These are phyloP conservation scores for Cladosporium phlei DNA, from an alignment of 2,329 filamentous ascomycete species.

Conservation along the genomic window DNA sequence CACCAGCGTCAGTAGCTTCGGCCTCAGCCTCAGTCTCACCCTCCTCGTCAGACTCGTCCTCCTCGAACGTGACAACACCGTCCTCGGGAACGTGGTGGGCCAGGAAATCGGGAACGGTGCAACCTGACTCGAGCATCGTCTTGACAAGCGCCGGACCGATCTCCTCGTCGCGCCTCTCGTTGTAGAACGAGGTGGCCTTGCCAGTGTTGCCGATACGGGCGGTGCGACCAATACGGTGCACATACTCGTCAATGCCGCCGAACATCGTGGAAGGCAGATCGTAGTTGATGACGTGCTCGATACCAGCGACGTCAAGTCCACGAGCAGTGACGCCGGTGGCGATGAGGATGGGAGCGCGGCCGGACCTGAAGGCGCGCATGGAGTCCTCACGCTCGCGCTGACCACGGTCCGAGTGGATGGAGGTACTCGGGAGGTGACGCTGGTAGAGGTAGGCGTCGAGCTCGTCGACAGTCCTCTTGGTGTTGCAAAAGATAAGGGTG, in stretches of 20 bases:
- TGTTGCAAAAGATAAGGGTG: conserved; percentile 88
- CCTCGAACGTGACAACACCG: conserved; percentile 44
- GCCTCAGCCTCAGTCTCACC: no score
- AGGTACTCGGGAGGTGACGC: conserved; percentile 71
- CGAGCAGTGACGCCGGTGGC: conserved; percentile 83
- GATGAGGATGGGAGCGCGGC: conserved; percentile 71
- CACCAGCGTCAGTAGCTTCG: conserved; percentile 13
- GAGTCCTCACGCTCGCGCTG: conserved; percentile 83
- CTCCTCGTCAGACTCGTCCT: conserved; percentile 51
- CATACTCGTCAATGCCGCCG: conserved; percentile 90
- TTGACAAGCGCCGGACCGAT: conserved; percentile 72
- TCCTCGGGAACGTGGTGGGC: conserved; percentile 58
- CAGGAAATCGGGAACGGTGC: conserved; percentile 79
- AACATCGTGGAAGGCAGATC: conserved; percentile 70
- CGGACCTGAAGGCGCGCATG: conserved; percentile 70
- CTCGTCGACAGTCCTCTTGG: conserved; percentile 70
- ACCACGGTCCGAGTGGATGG: conserved; percentile 81
- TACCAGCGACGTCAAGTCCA: conserved; percentile 80
- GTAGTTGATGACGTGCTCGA: conserved; percentile 90
- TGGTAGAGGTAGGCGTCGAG: conserved; percentile 88
- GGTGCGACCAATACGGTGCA: conserved; percentile 92
- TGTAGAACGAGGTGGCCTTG: conserved; percentile 84
- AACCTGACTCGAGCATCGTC: conserved; percentile 72
- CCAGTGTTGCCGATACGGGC: conserved; percentile 87
- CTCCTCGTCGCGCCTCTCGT: conserved; percentile 62